Base-by-base conservation (phyloP, 2,329 filamentous ascomycete species). In the Leptodontidium sp. region DNA sequence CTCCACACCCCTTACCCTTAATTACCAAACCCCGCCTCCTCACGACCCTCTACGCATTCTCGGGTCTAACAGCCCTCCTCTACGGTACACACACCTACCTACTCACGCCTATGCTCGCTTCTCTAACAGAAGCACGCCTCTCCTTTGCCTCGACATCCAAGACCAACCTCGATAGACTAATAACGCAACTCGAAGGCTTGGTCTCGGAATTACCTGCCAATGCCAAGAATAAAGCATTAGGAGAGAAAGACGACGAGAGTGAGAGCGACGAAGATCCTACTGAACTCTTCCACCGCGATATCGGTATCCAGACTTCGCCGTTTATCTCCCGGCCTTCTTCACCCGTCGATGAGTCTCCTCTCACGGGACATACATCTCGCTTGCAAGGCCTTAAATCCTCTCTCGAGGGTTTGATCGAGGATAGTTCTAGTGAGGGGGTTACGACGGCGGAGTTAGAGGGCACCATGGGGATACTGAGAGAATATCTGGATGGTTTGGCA, bases 241-340 rank as follows among this genome's bases (percentile, higher is more conserved):
- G 75, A 1, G 75, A 76, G 8, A 77, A 79, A 38, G 77, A 78
- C 14, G 81, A 82, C 1, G 72, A 71, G 11, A 72, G 72, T 12
- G 79, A 78, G n/a, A 85, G 82, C 75, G 85, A 84, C 32, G 86
- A 87, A 70, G 89, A 91, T 74, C 92, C 93, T 0, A 89, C 90
- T 0, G 92, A 95, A 79, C 86, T 94, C 70, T 96, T 93, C 80
- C 92, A 94, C 79, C 88, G 92, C 57, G 93, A 96, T 77, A 86
- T 93, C 69, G 92, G 91, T 71, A 92, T 92, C 0, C 93, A 96
- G 79, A 96, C 93, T 0, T 89, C 88, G 0, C 84, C 84, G 1
- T 81, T 81, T 0, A 78, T 83, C 2, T 84, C 84, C 4, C 81
- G 82, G 6, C 74, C 79, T 29, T 26, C 70, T 9, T 77, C 63